A percentile compares a stretch with the other conserved stretches of the same genome.
These are phyloP conservation scores for Fusarium vanettenii DNA, from an alignment of 2,329 filamentous ascomycete species.

Conservation along the genomic window DNA sequence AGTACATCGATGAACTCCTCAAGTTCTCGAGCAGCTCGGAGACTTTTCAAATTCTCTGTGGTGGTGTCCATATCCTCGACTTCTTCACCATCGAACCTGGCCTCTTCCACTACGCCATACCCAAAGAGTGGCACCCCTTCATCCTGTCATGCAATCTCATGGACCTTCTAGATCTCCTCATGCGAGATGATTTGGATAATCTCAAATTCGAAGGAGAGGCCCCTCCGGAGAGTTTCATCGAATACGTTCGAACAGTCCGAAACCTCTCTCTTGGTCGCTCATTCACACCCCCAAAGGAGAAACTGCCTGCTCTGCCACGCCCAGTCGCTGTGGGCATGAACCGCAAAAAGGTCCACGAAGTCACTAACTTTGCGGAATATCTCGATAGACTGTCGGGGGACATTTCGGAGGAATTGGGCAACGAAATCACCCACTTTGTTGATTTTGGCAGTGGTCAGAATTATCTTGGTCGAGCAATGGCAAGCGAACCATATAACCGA, in stretches of 20 bases:
- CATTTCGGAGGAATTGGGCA: conserved; percentile 67
- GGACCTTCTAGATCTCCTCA: conserved; percentile 81
- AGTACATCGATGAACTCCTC: conserved; percentile 83
- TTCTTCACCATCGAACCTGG: conserved; percentile 91
- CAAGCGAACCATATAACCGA: conserved; percentile 85
- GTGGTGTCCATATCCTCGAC: conserved; percentile 96
- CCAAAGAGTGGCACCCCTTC: conserved; percentile 84
- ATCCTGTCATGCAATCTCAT: conserved; percentile 78
- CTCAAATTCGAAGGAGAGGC: conserved; percentile 41
- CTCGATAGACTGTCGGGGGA: conserved; percentile 71
- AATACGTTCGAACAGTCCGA: conserved; percentile 79
- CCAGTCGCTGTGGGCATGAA: conserved; percentile 92
- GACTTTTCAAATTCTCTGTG: conserved; percentile 88
- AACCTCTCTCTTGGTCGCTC: conserved; percentile 74
- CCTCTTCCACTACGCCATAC: conserved; percentile 82
- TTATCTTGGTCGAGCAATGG: conserved; percentile 89
- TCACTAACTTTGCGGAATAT: conserved; percentile 89
- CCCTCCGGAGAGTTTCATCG: conserved; percentile 69
- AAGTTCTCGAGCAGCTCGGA: conserved; percentile 79
- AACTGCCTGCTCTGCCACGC: conserved; percentile 70
- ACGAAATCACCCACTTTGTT: conserved; percentile 83
- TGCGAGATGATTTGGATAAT: conserved; percentile 77
- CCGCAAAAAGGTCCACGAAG: conserved; percentile 94
- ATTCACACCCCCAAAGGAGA: conserved; percentile 59
- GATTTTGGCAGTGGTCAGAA: conserved; percentile 98